A percentile compares a stretch with the other conserved stretches of the same genome.
Conservation (phyloP, 805 yeast genomes). For the Sungouiozyma intestinalis region DNA sequence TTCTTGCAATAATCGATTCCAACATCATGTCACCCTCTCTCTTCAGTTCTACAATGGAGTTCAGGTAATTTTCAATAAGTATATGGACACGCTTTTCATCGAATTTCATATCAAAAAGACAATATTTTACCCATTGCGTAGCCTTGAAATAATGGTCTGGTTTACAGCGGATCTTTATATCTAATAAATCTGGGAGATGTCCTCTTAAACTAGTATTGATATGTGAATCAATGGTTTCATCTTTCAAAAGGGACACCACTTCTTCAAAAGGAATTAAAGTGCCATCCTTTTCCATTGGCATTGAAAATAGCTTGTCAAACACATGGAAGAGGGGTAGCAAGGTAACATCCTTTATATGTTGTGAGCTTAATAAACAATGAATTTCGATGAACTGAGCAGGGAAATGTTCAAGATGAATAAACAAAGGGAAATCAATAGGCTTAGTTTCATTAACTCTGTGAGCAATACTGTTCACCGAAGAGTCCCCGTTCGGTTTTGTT, state of each 20-base stretch:
- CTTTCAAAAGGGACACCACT: slow-evolving; percentile 62
- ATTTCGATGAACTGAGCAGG: slow-evolving; percentile 71
- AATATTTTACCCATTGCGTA: slow-evolving; percentile 64
- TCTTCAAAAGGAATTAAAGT: slow-evolving; percentile 58
- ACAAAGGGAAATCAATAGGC: slow-evolving; percentile 50
- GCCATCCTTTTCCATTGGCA: slow-evolving; percentile 57
- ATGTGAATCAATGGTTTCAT: slow-evolving; percentile 56
- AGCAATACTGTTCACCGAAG: slow-evolving; percentile 20
- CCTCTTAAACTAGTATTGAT: slow-evolving; percentile 49
- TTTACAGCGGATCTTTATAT: slow-evolving; percentile 51
- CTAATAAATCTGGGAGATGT: slow-evolving; percentile 55
- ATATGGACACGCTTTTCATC: slow-evolving; percentile 64
- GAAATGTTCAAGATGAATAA: slow-evolving; percentile 68
- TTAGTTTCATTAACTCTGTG: slow-evolving; percentile 18
- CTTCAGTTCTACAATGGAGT: slow-evolving; percentile 30
- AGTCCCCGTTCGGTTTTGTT: slow-evolving; percentile 29
- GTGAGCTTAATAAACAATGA: slow-evolving; percentile 47
- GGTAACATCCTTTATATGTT: slow-evolving; percentile 35
- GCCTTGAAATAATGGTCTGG: slow-evolving; percentile 53
- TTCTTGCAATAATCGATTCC: slow-evolving; percentile 47
- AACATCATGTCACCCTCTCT: slow-evolving; percentile 45
- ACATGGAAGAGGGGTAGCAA: slow-evolving; percentile 58
- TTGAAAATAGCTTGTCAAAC: slow-evolving; percentile 54
- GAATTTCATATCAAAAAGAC: slow-evolving; percentile 55
- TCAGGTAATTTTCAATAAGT: slow-evolving; percentile 33